These are phyloP conservation scores for Hansfordia pulvinata DNA, from an alignment of 2,329 filamentous ascomycete species.

Conservation along the genomic window DNA sequence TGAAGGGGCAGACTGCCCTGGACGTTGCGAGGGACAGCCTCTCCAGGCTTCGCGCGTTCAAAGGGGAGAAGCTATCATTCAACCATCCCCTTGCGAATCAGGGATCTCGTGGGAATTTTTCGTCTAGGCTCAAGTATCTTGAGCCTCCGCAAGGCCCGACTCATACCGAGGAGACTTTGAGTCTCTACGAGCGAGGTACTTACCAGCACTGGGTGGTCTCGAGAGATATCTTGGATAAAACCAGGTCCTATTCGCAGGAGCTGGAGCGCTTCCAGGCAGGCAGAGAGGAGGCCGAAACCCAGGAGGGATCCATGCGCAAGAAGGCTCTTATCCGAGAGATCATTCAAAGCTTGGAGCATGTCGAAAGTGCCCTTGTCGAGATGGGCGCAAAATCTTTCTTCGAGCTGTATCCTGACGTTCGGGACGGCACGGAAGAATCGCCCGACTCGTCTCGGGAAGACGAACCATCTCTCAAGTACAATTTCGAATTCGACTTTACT, in stretches of 20 bases:
- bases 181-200: conserved; percentile 32
- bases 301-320: conserved; percentile 33
- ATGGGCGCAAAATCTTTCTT: conserved; percentile 53
- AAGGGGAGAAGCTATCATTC: conserved; percentile 13
- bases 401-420: conserved; percentile 45
- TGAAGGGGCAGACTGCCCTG: conserved; percentile 35
- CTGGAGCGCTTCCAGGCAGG: conserved; percentile 20
- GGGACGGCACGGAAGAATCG: conserved; percentile 7
- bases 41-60: conserved; percentile 30
- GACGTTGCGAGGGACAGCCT: conserved; percentile 45
- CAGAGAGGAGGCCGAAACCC: conserved; percentile 15
- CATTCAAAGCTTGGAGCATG: conserved; percentile 34
- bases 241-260: conserved; percentile 18
- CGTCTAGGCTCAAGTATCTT: conserved; percentile 12
- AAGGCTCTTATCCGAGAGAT: conserved; percentile 35
- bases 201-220: conserved; percentile 46
- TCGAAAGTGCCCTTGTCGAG: conserved; percentile 39
- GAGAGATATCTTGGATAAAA: conserved; percentile 19
- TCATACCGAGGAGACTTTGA: conserved; percentile 37
- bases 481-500: conserved; percentile 35
- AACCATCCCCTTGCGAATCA: conserved; percentile 7
- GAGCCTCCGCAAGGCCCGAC: conserved; percentile 15
- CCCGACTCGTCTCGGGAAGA: too few species aligned
- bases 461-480: too few species aligned
- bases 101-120: conserved; percentile 3